A percentile compares a stretch with the other conserved stretches of the same genome.
Conservation (phyloP, 2,329 filamentous ascomycete species). For the Ceratocystis destructans region DNA sequence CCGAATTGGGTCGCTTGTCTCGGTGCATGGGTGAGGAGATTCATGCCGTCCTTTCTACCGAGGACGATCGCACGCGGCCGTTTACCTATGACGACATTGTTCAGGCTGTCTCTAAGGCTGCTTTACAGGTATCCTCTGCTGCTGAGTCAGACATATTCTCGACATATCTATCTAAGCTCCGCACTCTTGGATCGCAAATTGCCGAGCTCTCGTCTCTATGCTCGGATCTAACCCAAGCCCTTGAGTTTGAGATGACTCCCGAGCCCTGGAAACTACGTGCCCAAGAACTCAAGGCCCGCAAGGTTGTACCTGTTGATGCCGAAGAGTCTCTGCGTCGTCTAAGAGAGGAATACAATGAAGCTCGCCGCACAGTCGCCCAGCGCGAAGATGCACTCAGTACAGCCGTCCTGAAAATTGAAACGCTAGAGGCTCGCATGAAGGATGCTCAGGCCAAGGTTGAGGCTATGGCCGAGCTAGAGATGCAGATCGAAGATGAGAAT, state of each 20-base stretch:
- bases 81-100: conserved; percentile 55
- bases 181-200: conserved; percentile 48
- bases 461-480: conserved; percentile 52
- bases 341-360: conserved; percentile 66
- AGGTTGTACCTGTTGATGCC: conserved; percentile 64
- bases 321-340: conserved; percentile 73
- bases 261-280: conserved; percentile 77
- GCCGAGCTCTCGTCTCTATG: conserved; percentile 58
- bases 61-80: conserved; percentile 56
- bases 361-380: conserved; percentile 55
- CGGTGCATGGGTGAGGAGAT: conserved; percentile 54
- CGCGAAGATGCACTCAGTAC: conserved; percentile 77
- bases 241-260: conserved; percentile 62
- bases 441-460: conserved; percentile 68
- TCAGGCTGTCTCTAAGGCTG: conserved; percentile 43
- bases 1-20: conserved; percentile 51
- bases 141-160: conserved; percentile 58
- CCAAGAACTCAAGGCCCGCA: conserved; percentile 67
- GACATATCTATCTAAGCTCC: conserved; percentile 53
- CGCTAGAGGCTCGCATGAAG: conserved; percentile 74
- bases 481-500: conserved; percentile 40
- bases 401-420: conserved; percentile 80
- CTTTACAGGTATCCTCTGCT: conserved; percentile 29
- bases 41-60: conserved; percentile 47
- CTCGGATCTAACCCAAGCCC: conserved; percentile 54